Evolutionary conservation across 2,329 filamentous ascomycete genomes (phyloP), one percentile per base, ranked within the genome.

Genomic region (Colletotrichum eleusines): DNA sequence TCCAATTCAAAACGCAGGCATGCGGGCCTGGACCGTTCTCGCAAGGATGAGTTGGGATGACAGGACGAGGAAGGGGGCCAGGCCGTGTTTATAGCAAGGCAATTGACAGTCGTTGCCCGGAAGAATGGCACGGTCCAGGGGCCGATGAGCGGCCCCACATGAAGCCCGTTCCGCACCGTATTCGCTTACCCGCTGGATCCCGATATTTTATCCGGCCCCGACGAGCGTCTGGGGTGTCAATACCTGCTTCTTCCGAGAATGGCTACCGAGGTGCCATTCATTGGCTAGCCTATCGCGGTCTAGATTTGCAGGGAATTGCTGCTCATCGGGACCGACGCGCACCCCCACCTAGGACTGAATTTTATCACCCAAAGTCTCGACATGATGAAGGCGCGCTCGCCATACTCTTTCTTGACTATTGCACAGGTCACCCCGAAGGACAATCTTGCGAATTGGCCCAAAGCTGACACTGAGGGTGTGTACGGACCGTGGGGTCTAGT

Each of bases 231-330:
- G 23, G 42, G 31, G 23, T 33, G n/a, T 11, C 9, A 44, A 12
- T 40, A 28, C 50, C 35, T 58, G 12, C 33, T 44, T 53, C 35
- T 68, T 53, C 68, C 64, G 58, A 68, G 64, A 71, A 68, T 40
- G 58, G 68, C 16, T 63, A 63, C 53, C 57, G 53, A 51, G 35
- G 26, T 46, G 50, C 20, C 58, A 46, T 23, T 60, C 48, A 71
- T 71, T 71, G 68, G 68, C 46, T 63, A 40, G 20, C 14, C 57
- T 46, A 16, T 28, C 31, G n/a, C 12, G 23, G 12, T 23, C 7
- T 53, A 18, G 26, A 46, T 35, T 63, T 5, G 31, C 31, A 42
- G 38, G 46, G 28, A 40, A 55, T 70, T 20, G 50, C 40, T 50
- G 63, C 48, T 54, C 46, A 40, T 60, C 28, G 3, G 5, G 31